Evolutionary conservation across 345 rosid genomes (phyloP).

Genomic region (Syzygium oleosum): DNA sequence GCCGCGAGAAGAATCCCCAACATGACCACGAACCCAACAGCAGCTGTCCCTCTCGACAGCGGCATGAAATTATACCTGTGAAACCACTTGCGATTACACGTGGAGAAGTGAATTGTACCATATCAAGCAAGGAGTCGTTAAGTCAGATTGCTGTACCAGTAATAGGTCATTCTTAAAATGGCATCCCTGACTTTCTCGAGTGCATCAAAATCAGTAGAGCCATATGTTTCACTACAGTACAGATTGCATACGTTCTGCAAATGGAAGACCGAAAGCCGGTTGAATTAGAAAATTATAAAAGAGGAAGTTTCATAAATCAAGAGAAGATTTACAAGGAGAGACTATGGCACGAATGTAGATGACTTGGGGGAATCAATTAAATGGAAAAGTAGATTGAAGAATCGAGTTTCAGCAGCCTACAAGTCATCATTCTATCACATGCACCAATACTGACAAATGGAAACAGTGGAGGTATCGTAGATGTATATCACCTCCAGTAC

Average conservation of each 20-base stretch:
- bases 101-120: not conserved
- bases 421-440: not conserved
- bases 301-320: not conserved
- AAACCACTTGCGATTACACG: not conserved
- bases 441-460: not conserved
- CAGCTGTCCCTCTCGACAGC: constrained; percentile 84
- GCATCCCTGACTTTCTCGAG: constrained; percentile 68
- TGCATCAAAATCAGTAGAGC: constrained; percentile 45
- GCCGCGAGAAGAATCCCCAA: constrained; percentile 84
- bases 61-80: constrained; percentile 98
- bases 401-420: not conserved
- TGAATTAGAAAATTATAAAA: not conserved
- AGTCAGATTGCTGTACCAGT: constrained; percentile 48
- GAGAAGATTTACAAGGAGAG: not conserved
- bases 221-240: constrained; percentile 70
- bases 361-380: not conserved
- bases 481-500: not conserved
- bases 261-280: not conserved
- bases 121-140: not conserved
- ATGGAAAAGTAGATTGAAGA: not conserved
- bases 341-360: not conserved
- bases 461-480: not conserved
- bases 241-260: constrained; percentile 65
- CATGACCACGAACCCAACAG: constrained; percentile 66
- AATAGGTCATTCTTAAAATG: constrained; percentile 85